These are phyloP conservation scores for Alternaria sp. DNA, from an alignment of 2,329 filamentous ascomycete species.

Conservation along the genomic window DNA sequence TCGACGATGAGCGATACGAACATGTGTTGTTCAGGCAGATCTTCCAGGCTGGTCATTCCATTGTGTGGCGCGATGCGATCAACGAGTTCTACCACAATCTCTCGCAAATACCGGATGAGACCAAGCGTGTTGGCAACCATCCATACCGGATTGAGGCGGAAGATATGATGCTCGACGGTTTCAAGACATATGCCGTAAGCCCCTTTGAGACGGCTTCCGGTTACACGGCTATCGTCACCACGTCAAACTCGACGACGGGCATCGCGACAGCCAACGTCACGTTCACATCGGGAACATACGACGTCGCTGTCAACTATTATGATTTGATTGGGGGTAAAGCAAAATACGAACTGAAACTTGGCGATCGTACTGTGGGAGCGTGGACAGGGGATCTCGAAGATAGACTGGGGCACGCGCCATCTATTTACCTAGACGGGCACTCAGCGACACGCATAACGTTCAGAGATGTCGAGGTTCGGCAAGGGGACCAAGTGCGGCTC, in stretches of 20 bases:
- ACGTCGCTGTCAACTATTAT: constrained; percentile 73
- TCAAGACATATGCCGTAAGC: constrained; percentile 62
- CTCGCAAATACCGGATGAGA: constrained; percentile 67
- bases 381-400: constrained; percentile 71
- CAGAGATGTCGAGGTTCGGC: constrained; percentile 57
- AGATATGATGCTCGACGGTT: constrained; percentile 68
- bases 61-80: constrained; percentile 76
- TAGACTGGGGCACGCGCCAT: constrained; percentile 66
- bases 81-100: constrained; percentile 70
- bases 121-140: constrained; percentile 67
- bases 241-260: constrained; percentile 61
- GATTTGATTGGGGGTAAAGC: constrained; percentile 68
- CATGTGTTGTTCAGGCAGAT: constrained; percentile 66
- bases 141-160: constrained; percentile 75
- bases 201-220: constrained; percentile 70
- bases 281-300: constrained; percentile 65
- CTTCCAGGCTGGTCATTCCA: constrained; percentile 74
- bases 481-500: constrained; percentile 64
- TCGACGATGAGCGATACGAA: constrained; percentile 69
- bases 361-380: constrained; percentile 61
- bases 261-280: constrained; percentile 59
- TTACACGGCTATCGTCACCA: constrained; percentile 64
- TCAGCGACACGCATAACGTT: constrained; percentile 72
- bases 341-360: constrained; percentile 64
- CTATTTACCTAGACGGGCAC: constrained; percentile 69